These are phyloP conservation scores for Cryphonectria parasitica DNA, from an alignment of 2,329 filamentous ascomycete genomes.

Conservation along the genomic window DNA sequence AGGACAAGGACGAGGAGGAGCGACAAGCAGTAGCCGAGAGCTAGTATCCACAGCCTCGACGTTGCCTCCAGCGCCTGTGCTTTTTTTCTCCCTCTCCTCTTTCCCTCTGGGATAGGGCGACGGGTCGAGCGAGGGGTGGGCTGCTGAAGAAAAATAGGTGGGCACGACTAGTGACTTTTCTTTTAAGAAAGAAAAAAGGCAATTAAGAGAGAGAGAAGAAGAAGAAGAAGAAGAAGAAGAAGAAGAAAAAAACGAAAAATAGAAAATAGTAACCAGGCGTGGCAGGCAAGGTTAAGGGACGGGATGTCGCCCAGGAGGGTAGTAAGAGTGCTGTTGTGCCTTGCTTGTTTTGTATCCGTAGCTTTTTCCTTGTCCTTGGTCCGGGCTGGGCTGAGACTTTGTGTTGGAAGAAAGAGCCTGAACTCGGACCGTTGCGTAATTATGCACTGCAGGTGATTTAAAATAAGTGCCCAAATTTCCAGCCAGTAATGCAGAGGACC, in stretches of 20 bases:
- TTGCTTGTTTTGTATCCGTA: constrained; percentile 5
- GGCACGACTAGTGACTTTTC: neutral
- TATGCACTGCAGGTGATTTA: neutral
- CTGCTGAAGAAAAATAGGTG: neutral
- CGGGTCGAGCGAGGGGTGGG: neutral
- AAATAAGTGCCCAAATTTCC: neutral
- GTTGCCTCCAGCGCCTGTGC: constrained; percentile 19
- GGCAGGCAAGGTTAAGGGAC: neutral
- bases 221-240: neutral
- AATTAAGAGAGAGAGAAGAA: neutral
- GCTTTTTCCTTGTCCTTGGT: constrained; percentile 1
- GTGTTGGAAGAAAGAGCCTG: neutral
- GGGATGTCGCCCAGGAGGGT: neutral
- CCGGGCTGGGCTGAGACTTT: constrained; percentile 1
- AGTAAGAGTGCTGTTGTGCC: neutral
- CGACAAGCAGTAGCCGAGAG: constrained; percentile 6
- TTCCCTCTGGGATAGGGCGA: neutral
- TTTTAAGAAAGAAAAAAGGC: neutral
- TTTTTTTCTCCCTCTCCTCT: constrained; percentile 3
- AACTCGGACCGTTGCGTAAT: neutral
- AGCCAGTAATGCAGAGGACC: neutral
- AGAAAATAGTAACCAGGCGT: neutral
- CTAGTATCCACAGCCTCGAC: constrained; percentile 19
- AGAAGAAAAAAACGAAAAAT: neutral
- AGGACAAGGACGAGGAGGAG: constrained; percentile 3